These are phyloP conservation scores for Meyerozyma sp. DNA, from an alignment of 1,139 yeast genomes.

Conservation along the genomic window DNA sequence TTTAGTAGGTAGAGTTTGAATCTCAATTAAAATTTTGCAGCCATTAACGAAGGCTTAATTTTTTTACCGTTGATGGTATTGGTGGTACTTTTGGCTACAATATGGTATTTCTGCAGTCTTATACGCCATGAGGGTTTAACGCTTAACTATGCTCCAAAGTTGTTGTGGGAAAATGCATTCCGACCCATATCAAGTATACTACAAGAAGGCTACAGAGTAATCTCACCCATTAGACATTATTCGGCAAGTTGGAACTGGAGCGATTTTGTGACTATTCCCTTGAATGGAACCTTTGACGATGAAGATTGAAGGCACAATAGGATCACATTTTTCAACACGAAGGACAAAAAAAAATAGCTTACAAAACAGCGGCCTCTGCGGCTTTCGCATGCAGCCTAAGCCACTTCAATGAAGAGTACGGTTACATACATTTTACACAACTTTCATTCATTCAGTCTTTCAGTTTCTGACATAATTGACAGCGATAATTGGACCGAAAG, in stretches of 20 bases:
- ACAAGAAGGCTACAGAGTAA: neutral
- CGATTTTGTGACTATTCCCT: neutral
- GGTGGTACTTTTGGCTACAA: neutral
- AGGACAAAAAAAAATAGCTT: neutral
- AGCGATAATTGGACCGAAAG: too few species aligned
- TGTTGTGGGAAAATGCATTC: neutral
- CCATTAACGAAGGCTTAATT: neutral
- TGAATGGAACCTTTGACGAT: neutral
- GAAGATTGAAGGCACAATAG: neutral
- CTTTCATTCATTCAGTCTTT: too few species aligned
- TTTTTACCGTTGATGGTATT: neutral
- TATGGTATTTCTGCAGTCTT: neutral
- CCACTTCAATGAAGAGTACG: too few species aligned
- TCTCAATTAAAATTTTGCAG: neutral
- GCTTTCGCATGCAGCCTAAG: too few species aligned
- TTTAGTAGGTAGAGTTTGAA: neutral
- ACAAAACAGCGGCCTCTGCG: too few species aligned
- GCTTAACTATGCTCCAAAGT: neutral
- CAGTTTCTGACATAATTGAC: too few species aligned
- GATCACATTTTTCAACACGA: neutral
- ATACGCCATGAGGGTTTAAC: neutral
- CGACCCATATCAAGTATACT: neutral
- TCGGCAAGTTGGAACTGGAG: neutral
- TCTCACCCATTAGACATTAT: neutral
- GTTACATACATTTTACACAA: too few species aligned